Conservation (phyloP, 2,329 filamentous ascomycete genomes). For the Penicillium vulpinum region DNA sequence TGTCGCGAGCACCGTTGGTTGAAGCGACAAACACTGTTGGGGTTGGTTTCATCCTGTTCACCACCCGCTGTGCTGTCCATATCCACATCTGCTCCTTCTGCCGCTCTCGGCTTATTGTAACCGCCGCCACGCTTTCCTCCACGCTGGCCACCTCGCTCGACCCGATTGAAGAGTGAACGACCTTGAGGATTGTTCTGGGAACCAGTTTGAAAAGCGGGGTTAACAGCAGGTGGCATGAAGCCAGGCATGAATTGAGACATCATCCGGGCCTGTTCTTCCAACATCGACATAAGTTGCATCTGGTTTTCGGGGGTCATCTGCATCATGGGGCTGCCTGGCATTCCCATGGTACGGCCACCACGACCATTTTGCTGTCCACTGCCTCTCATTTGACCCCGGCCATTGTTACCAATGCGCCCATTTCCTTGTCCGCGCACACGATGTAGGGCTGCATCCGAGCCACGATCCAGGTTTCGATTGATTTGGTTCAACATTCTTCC, state of each 20-base stretch:
- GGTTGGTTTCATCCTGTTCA: slow-evolving; percentile 55
- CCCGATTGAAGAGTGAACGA: slow-evolving; percentile 73
- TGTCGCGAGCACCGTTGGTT: slow-evolving; percentile 85
- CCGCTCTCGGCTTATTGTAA: slow-evolving; percentile 27
- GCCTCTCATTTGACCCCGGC: slow-evolving; percentile 69
- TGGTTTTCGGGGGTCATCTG: slow-evolving; percentile 67
- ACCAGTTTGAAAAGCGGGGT: slow-evolving; percentile 54
- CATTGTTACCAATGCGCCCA: slow-evolving; percentile 79
- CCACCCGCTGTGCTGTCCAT: slow-evolving; percentile 30
- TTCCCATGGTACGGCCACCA: slow-evolving; percentile 49
- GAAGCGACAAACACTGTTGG: slow-evolving; percentile 78
- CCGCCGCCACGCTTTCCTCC: slow-evolving; percentile 51
- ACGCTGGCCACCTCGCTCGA: slow-evolving; percentile 55
- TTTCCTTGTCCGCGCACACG: slow-evolving; percentile 72
- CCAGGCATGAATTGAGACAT: slow-evolving; percentile 70
- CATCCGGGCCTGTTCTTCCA: slow-evolving; percentile 85
- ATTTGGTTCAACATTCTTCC: slow-evolving; percentile 85
- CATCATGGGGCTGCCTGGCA: slow-evolving; percentile 44
- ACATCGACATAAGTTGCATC: slow-evolving; percentile 71
- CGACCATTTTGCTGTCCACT: slow-evolving; percentile 52
- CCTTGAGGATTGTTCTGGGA: slow-evolving; percentile 51
- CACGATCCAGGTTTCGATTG: slow-evolving; percentile 77
- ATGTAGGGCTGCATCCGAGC: slow-evolving; percentile 73
- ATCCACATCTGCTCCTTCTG: slow-evolving; percentile 36
- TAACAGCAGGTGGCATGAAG: slow-evolving; percentile 54